Base-by-base conservation (phyloP, 306 rosid genomes). In the Luffa aegyptiaca region DNA sequence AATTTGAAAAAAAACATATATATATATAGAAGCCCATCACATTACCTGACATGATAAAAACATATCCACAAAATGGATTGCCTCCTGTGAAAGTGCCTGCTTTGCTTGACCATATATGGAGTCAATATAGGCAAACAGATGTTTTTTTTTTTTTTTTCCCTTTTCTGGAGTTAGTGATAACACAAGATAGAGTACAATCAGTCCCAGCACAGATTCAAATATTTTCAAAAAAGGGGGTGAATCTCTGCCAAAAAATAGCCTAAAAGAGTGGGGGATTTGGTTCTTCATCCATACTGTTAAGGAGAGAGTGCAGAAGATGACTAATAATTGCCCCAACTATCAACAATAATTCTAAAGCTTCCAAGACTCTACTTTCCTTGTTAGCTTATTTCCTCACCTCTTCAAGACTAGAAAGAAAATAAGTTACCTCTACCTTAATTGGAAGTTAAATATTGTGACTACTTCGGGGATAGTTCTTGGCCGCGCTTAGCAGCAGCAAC, bases 401-500 rank as follows among this genome's bases (percentile, higher is more conserved):
- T 31, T 72, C 77, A 26, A 72, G 21, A 48, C 77, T 46, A 21
- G 37, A 26, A 12, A 72, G 39, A 20, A 71, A 46, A 74, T 8
- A 51, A 49, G 33, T 8, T 51, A 14, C 44, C 45, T 33, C 42
- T 39, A 45, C 11, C 58, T 26, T 74, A 36, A 45, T 49, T 12
- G 78, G 45, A 77, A 59, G 56, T 26, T 42, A 3, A 59, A 41
- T 12, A 7, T 8, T 73, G 9, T 21, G 37, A 56, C 81, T 82
- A 72, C 55, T 80, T 75, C 53, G 81, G 82, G 3, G 93, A 83
- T 81, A 92, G 89, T 80, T 94, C 97, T 53, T 84, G 80, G 85
- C 98, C 85, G 63, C 92, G 93, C 84, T 86, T 94, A 10, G 97
- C 84, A 61, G 93, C 91, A 45, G 97, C 93, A 76, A 90, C 89